phyloP scores from a whole-genome alignment of 106 monocot species.

The Acanthochlamys bracteata region DNA sequence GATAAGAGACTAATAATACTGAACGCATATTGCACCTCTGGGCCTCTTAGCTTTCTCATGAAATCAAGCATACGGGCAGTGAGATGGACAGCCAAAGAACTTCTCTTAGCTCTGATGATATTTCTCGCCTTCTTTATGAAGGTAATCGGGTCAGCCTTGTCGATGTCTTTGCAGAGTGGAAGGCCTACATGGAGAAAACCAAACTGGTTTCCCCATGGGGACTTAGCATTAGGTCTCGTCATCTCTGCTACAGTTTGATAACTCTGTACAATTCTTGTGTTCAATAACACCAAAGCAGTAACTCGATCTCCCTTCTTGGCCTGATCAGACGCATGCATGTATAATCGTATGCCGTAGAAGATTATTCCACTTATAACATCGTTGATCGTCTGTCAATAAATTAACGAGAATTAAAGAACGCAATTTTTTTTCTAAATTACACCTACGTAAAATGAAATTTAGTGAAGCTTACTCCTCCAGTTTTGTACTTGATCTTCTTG shows the following conservation, averaged over 20 bases:
- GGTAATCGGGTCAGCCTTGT: constrained; percentile 29
- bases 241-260: constrained; percentile 38
- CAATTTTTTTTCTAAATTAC: background rate
- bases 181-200: constrained; percentile 52
- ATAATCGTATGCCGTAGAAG: constrained; percentile 54
- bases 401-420: background rate
- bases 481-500: constrained; percentile 31
- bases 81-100: constrained; percentile 44
- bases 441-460: background rate
- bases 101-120: constrained; percentile 49
- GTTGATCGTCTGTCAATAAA: constrained; percentile 49
- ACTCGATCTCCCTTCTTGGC: background rate
- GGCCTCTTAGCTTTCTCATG: constrained; percentile 41
- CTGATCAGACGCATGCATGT: constrained; percentile 16
- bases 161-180: constrained; percentile 24
- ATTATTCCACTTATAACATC: constrained; percentile 61
- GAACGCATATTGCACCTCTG: constrained; percentile 35
- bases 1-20: background rate
- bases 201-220: constrained; percentile 70
- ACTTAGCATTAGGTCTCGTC: constrained; percentile 21
- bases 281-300: constrained; percentile 61
- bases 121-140: constrained; percentile 36
- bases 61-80: constrained; percentile 44
- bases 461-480: constrained; percentile 44
- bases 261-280: constrained; percentile 37